Evolutionary conservation across 208 protist genomes (phyloP).

Genomic region (Zelonia costaricensis): DNA sequence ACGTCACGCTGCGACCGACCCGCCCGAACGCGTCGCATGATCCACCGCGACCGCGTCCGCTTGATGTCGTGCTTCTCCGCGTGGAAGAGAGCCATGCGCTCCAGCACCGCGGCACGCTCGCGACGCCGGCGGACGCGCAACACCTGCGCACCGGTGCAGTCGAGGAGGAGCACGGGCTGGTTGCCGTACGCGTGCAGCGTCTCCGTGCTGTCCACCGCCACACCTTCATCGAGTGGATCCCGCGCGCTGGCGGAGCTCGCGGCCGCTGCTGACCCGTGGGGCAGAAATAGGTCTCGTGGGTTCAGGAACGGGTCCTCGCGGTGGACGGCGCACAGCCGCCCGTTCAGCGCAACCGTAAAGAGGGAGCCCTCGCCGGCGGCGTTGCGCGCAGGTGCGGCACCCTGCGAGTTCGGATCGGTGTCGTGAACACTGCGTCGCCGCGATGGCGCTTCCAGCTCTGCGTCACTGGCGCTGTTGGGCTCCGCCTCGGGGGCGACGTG

Average conservation of each 20-base stretch:
- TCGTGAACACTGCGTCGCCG: no score
- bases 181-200: slow-evolving; percentile 19
- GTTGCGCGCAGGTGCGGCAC: no score
- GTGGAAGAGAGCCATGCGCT: slow-evolving; percentile 6
- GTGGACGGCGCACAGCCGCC: neutral
- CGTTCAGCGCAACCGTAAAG: neutral
- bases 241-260: no score
- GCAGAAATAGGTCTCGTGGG: neutral
- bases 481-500: no score
- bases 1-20: neutral
- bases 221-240: no score
- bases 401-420: no score
- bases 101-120: slow-evolving; percentile 10
- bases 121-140: slow-evolving; percentile 4
- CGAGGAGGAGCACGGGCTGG: slow-evolving; percentile 29
- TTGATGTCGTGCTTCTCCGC: no score
- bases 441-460: no score
- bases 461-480: no score
- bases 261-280: no score
- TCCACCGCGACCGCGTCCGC: neutral
- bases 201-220: no score
- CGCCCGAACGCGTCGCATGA: slow-evolving; percentile 10
- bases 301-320: neutral
- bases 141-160: slow-evolving; percentile 23
- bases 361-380: neutral